These are phyloP conservation scores for Casaregolazyma lundiana DNA, from an alignment of 1,139 yeast species.

Conservation along the genomic window DNA sequence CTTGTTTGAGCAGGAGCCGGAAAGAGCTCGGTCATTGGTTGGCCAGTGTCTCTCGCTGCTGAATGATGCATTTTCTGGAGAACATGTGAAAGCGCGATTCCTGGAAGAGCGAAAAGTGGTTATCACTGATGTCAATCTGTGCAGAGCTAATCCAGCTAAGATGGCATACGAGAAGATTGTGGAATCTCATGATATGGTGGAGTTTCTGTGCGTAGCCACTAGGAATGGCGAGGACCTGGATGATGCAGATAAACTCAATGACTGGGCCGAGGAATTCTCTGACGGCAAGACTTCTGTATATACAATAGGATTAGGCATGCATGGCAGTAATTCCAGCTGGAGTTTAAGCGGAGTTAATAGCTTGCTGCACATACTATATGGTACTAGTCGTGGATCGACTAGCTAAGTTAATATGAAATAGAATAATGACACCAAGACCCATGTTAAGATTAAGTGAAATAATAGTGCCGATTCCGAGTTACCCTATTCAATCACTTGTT, in stretches of 20 bases:
- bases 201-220: slow-evolving; percentile 42
- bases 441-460: too few relatives aligned
- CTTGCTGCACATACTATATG: slow-evolving; percentile 40
- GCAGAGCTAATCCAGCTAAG: slow-evolving; percentile 24
- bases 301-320: slow-evolving; percentile 60
- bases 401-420: not conserved
- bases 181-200: slow-evolving; percentile 11
- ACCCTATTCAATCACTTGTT: too few relatives aligned
- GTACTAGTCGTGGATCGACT: slow-evolving; percentile 2
- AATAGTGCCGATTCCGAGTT: too few relatives aligned
- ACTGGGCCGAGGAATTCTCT: slow-evolving; percentile 43
- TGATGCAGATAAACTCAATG: slow-evolving; percentile 55
- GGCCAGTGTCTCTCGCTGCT: slow-evolving; percentile 86
- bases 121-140: slow-evolving; percentile 22
- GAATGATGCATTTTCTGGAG: slow-evolving; percentile 63
- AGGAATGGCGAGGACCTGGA: slow-evolving; percentile 60
- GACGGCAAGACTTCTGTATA: slow-evolving; percentile 30
- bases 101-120: slow-evolving; percentile 45
- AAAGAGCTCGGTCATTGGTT: slow-evolving; percentile 60
- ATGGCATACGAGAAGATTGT: slow-evolving; percentile 19
- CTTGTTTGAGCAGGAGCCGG: slow-evolving; percentile 54
- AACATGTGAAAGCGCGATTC: slow-evolving; percentile 73
- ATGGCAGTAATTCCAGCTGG: slow-evolving; percentile 60
- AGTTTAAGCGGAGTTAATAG: slow-evolving; percentile 77
- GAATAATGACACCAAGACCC: too few relatives aligned